A percentile compares a stretch with the other conserved stretches of the same genome.
These are phyloP conservation scores for Cladosporium sp. DNA, from an alignment of 2,329 filamentous ascomycete genomes.

Conservation along the genomic window DNA sequence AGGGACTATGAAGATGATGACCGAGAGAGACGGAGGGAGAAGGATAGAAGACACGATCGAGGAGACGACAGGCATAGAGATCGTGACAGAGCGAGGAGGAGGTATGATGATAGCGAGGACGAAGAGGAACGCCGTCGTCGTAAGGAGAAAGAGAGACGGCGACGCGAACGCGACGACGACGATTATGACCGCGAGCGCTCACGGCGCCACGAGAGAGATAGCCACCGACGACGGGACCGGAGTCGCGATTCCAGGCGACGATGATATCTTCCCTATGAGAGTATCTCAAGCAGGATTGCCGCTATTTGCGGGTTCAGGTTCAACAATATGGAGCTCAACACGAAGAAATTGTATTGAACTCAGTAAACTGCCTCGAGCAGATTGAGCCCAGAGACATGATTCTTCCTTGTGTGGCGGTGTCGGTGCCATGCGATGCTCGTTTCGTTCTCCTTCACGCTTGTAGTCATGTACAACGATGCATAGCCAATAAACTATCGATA, in stretches of 20 bases:
- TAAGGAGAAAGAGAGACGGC: constrained; percentile 25
- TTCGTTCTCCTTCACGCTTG: not conserved
- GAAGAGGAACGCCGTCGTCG: constrained; percentile 32
- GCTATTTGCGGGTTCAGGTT: not conserved
- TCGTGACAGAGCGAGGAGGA: constrained; percentile 25
- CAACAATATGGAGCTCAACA: not conserved
- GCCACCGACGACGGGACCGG: constrained; percentile 25
- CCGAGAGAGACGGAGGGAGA: constrained; percentile 12
- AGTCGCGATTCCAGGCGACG: constrained; percentile 22
- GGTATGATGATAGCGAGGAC: constrained; percentile 29
- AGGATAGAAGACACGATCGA: constrained; percentile 17
- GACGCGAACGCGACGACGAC: constrained; percentile 26
- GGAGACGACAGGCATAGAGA: constrained; percentile 18
- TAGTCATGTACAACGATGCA: not conserved
- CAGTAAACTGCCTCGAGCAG: not conserved
- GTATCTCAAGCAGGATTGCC: not conserved
- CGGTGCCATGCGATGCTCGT: not conserved
- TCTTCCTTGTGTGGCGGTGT: not conserved
- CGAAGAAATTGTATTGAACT: not conserved
- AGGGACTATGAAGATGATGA: constrained; percentile 23
- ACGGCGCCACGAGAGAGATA: constrained; percentile 26
- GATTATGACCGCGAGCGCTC: constrained; percentile 24
- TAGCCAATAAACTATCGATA: not conserved
- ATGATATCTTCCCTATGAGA: not conserved
- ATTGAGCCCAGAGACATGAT: not conserved